A percentile compares a stretch with the other conserved stretches of the same genome.
Evolutionary conservation across 2,329 filamentous ascomycete genomes (phyloP).

Genomic region (Cryphonectria carpinicola): DNA sequence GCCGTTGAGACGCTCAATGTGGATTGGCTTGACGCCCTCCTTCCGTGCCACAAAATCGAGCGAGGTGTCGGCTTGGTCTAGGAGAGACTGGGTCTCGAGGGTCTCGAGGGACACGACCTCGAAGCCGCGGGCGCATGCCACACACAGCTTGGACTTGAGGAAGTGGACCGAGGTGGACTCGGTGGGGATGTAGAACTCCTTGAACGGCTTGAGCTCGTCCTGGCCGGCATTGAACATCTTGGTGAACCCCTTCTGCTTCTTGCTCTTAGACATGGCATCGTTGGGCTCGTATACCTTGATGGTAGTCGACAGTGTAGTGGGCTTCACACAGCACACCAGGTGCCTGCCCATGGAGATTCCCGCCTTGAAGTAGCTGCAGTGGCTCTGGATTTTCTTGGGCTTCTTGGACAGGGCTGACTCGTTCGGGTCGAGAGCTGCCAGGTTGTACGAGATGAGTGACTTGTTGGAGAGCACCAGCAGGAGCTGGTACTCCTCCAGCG

Average conservation of each 20-base stretch:
- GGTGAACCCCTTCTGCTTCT: conserved; percentile 92
- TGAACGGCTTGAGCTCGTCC: conserved; percentile 94
- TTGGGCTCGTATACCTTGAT: conserved; percentile 99
- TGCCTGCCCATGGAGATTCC: conserved; percentile 94
- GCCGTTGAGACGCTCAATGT: conserved; percentile 95
- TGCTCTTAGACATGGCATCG: conserved; percentile 88
- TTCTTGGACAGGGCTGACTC: conserved; percentile 82
- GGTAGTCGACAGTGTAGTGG: conserved; percentile 86
- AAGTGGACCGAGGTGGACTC: conserved; percentile 99
- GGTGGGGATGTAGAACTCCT: conserved; percentile 98
- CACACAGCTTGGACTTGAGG: conserved; percentile 93
- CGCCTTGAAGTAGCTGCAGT: conserved; percentile 98
- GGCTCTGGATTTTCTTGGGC: conserved; percentile 93
- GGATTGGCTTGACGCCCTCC: conserved; percentile 91
- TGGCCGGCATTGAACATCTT: conserved; percentile 95
- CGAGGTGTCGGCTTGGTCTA: conserved; percentile 96
- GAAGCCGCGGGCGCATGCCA: conserved; percentile 93
- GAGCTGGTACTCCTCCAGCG: conserved; percentile 92
- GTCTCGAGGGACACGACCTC: conserved; percentile 97
- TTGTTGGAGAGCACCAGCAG: conserved; percentile 92
- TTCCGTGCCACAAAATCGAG: conserved; percentile 95
- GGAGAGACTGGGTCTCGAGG: conserved; percentile 94
- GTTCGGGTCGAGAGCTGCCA: conserved; percentile 82
- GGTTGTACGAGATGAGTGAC: conserved; percentile 84
- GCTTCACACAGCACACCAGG: conserved; percentile 95